These are phyloP conservation scores for Pterocarpus macrocarpus DNA, from an alignment of 306 rosid species.

Conservation along the genomic window DNA sequence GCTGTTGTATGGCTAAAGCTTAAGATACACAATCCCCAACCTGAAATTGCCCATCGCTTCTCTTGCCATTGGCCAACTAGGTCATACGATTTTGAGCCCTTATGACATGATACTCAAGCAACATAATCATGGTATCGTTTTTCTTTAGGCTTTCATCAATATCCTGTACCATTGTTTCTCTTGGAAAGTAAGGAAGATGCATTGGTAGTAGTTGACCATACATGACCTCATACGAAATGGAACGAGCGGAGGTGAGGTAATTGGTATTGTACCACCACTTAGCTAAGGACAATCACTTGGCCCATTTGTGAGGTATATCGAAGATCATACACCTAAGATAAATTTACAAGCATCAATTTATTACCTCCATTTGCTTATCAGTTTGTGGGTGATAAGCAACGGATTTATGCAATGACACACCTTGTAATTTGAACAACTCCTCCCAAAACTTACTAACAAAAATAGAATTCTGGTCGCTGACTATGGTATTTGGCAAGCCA, in stretches of 20 bases:
- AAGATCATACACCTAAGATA: background rate
- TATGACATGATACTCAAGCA: background rate
- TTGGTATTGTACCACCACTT: slow-evolving; percentile 17
- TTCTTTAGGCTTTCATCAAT: background rate
- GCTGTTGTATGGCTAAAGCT: background rate
- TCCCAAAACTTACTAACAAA: background rate
- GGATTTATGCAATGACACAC: background rate
- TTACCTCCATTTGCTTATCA: background rate
- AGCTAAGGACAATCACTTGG: background rate
- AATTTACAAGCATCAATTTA: background rate
- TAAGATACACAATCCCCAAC: slow-evolving; percentile 10
- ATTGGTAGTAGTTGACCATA: background rate
- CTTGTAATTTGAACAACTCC: background rate
- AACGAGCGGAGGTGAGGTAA: background rate
- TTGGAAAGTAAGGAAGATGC: background rate
- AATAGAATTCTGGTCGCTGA: background rate
- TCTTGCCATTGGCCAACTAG: background rate
- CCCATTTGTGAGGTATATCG: background rate
- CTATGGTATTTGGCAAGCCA: background rate
- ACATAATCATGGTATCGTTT: background rate
- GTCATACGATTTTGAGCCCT: background rate
- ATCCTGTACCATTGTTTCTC: background rate
- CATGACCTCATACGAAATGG: background rate
- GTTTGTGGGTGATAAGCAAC: background rate
- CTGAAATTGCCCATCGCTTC: background rate